Evolutionary conservation across 2,329 filamentous ascomycete genomes (phyloP), one percentile per base, ranked within the genome.

Genomic region (Fulvia fulva): DNA sequence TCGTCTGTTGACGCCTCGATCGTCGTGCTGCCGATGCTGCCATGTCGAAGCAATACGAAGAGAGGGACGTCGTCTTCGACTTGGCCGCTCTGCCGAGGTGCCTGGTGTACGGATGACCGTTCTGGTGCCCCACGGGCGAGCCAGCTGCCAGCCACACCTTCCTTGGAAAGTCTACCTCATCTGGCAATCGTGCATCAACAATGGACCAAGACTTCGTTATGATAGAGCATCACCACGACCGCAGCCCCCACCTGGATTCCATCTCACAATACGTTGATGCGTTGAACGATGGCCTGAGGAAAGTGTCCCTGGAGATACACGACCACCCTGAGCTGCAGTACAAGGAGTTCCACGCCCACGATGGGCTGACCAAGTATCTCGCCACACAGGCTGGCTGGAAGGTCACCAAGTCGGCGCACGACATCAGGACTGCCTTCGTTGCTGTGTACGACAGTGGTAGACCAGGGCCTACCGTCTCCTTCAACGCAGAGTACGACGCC

Each of bases 371-470:
- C 0, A 71, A 72, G 5, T 84, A 80, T 58, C 72, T 83, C 67
- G 70, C 66, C 75, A 74, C 52, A 52, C 71, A 14, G 77, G 75
- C 34, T 51, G 61, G 64, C 9, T 83, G 81, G 81, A 71, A 75
- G 28, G 80, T 85, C 25, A 81, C 75, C 1, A 74, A 74, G 1
- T 80, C 79, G 1, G 80, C 79, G 0, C 83, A 81, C 61, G 77
- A 75, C 8, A 74, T 84, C 60, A 71, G 74, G 32, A 84, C 81
- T 1, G 81, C 81, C 12, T 83, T 81, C 74, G 74, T 78, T 25
- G 81, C 80, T 3, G 76, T 78, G 1, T 81, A 73, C 57, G 76
- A 80, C 56, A 79, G 72, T 53, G 75, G 77, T 11, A 75, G 66
- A 51, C 7, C 71, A 19, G 63, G 61, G 8, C 60, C 62, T 1